Conservation (phyloP, 1,284 basidiomycete species). For the Marasmius oreades region DNA sequence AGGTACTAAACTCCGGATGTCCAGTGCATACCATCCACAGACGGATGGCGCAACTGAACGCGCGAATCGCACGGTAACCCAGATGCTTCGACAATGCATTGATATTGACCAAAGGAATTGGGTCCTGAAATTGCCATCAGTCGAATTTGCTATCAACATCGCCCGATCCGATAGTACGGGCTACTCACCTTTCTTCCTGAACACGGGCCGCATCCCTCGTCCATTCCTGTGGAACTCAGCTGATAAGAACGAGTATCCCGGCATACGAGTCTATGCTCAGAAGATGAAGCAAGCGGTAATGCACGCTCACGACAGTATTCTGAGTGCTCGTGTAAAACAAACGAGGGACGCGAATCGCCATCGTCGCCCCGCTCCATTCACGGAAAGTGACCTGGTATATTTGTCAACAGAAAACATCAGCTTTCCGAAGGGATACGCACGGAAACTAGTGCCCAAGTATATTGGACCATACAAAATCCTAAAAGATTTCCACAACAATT, state of each 20-base stretch:
- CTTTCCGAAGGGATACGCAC: constrained; percentile 22
- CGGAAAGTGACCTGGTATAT: constrained; percentile 24
- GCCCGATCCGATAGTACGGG: constrained; percentile 27
- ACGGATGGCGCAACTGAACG: constrained; percentile 23
- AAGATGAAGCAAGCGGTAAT: constrained; percentile 20
- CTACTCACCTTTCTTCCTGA: constrained; percentile 31
- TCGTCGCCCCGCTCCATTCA: constrained; percentile 17
- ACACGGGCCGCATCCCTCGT: constrained; percentile 26
- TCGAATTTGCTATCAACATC: constrained; percentile 21
- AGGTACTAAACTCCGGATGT: constrained; percentile 22
- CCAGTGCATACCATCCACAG: constrained; percentile 22
- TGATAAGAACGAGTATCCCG: constrained; percentile 18
- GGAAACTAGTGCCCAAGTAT: constrained; percentile 29
- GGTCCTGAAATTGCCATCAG: constrained; percentile 17
- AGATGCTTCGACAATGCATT: constrained; percentile 20
- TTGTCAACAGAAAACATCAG: constrained; percentile 28
- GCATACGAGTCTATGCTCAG: constrained; percentile 20
- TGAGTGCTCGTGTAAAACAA: constrained; percentile 27
- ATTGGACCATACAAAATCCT: constrained; percentile 28
- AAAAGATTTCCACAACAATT: constrained; percentile 22
- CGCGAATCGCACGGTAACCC: constrained; percentile 19
- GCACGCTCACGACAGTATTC: constrained; percentile 26
- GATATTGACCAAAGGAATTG: constrained; percentile 15
- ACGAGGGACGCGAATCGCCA: constrained; percentile 23
- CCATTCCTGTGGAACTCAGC: constrained; percentile 24